Conservation (phyloP, 371 early-diverging fungal genomes). For the Dinochytrium kinnereticum region DNA sequence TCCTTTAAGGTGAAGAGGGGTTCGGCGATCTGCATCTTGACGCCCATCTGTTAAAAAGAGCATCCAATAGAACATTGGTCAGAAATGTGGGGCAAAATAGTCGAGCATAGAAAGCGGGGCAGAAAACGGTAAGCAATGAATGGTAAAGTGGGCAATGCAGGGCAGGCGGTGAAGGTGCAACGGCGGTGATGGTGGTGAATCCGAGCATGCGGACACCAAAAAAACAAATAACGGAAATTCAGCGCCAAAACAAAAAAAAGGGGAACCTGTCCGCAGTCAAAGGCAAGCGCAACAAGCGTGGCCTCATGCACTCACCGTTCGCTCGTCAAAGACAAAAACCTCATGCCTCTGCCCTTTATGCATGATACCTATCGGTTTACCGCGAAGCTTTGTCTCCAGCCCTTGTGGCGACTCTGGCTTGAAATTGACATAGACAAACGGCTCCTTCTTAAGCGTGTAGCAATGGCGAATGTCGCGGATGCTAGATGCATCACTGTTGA, state of each 20-base stretch:
- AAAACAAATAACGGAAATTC: background rate
- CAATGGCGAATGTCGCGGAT: conserved; percentile 18
- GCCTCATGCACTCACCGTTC: conserved; percentile 18
- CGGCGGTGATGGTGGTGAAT: too few relatives aligned
- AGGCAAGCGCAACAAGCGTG: conserved; percentile 12
- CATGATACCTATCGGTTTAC: conserved; percentile 4
- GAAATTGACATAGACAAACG: conserved; percentile 22
- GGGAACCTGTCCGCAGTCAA: background rate
- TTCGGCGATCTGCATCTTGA: conserved; percentile 19
- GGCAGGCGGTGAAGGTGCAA: too few relatives aligned
- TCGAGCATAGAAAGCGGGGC: too few relatives aligned
- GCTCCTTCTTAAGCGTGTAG: conserved; percentile 16
- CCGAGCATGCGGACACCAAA: background rate
- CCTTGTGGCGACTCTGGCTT: conserved; percentile 19
- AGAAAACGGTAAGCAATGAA: too few relatives aligned
- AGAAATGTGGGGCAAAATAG: too few relatives aligned
- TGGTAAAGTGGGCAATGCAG: too few relatives aligned
- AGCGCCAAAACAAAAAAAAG: background rate
- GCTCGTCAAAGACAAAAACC: conserved; percentile 16
- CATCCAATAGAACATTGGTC: background rate
- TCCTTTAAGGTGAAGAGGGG: conserved; percentile 3
- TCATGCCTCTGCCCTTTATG: conserved; percentile 14
- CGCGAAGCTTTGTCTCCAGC: conserved; percentile 15
- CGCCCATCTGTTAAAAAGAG: conserved; percentile 12
- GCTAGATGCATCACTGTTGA: conserved; percentile 8